Evolutionary conservation across 2,329 filamentous ascomycete species (phyloP), one percentile per base, ranked within the genome.

Genomic region (Trichoderma sp.): DNA sequence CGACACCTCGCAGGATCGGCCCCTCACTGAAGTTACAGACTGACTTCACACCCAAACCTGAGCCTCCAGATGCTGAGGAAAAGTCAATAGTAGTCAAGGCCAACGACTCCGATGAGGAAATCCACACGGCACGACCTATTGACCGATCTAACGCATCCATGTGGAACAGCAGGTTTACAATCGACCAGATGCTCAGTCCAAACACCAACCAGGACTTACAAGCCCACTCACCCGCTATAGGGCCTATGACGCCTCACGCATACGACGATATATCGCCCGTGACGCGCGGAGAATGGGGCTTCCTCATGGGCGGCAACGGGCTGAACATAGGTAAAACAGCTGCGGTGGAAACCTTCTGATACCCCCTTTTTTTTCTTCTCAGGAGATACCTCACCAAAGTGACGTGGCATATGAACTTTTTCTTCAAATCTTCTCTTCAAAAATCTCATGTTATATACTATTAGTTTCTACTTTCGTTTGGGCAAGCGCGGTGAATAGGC

Each of bases 261-360:
- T 88, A 87, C 73, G 88, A 89, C 23, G 89, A 91, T 76, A 88
- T 91, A 70, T 90, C 88, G 64, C 89, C 89, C 6, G 85, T 87
- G 28, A 91, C 89, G 9, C 83, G 86, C 53, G 87, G 87, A 6
- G 89, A 91, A 79, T 91, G 89, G 89, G 87, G 88, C 0, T 88
- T 88, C 76, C 78, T 91, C 74, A 88, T 89, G 81, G 81, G 83
- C 53, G 85, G 85, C 3, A 82, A 84, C 32, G 81, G 80, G 30
- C 84, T 84, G 73, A 81, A 80, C 58, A 80, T 78, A 43, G 82
- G 80, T 17, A 83, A 82, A 75, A 88, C 80, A 53, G 88, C 81
- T 3, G 82, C 82, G 4, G 85, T 90, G 17, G 86, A 86, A 79
- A 88, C 83, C 55, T 88, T 83, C 75, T 85, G 80, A 84, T 70